phyloP scores from a whole-genome alignment of 192 early-diverging fungal genomes.

The Coemansia guatemalensis region DNA sequence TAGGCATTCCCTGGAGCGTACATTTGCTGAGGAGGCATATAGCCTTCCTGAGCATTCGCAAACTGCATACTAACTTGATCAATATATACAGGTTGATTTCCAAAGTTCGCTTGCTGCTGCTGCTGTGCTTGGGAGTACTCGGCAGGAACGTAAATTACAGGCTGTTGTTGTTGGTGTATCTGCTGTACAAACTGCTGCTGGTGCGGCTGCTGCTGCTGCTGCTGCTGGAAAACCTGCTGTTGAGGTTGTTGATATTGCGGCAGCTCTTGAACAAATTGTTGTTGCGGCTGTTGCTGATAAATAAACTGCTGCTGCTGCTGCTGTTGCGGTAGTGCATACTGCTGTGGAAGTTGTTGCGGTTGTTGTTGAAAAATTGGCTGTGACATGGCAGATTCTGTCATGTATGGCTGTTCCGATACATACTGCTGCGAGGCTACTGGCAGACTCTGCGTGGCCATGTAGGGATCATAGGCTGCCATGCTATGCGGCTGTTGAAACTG shows the following conservation, averaged over 20 bases:
- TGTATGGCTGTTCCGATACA: slow-evolving; percentile 17
- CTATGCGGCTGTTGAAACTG: slow-evolving; percentile 1
- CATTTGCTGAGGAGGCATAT: slow-evolving; percentile 34
- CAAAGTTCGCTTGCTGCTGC: slow-evolving; percentile 5
- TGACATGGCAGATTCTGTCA: slow-evolving; percentile 12
- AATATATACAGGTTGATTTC: background rate
- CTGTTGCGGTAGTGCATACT: background rate
- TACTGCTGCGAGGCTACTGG: slow-evolving; percentile 7
- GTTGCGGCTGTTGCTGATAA: slow-evolving; percentile 11
- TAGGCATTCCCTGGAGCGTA: slow-evolving; percentile 41
- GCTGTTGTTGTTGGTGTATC: slow-evolving; percentile 8
- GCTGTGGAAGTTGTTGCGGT: slow-evolving; percentile 7
- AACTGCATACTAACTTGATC: background rate
- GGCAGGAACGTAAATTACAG: slow-evolving; percentile 16
- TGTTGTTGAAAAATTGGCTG: slow-evolving; percentile 21
- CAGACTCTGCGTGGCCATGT: slow-evolving; percentile 1
- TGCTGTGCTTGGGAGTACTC: slow-evolving; percentile 25
- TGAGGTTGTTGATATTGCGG: slow-evolving; percentile 14
- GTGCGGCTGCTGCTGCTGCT: slow-evolving; percentile 9
- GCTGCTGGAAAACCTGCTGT: slow-evolving; percentile 9
- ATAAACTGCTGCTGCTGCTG: background rate
- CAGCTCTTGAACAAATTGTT: slow-evolving; percentile 13
- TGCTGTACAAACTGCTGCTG: slow-evolving; percentile 17
- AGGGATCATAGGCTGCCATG: slow-evolving; percentile 1
- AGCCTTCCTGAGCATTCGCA: slow-evolving; percentile 5